A percentile compares a stretch with the other conserved stretches of the same genome.
These are phyloP conservation scores for Rhodamnia rubescens DNA, from an alignment of 345 rosid genomes.

Conservation along the genomic window DNA sequence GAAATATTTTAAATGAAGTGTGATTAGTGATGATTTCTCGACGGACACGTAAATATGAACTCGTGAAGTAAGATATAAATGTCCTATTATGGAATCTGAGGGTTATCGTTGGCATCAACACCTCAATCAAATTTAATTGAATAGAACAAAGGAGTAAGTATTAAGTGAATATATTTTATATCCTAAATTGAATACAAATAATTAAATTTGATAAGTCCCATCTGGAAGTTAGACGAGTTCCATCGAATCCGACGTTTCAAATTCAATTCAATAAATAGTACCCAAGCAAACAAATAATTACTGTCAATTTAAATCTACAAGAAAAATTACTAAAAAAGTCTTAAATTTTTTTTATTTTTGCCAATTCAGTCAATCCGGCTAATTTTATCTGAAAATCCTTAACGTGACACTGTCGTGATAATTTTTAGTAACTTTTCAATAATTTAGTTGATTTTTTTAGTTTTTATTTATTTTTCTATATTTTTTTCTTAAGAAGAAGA, in stretches of 20 bases:
- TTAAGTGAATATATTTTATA: background rate
- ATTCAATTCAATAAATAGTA: background rate
- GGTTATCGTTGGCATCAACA: background rate
- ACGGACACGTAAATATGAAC: background rate
- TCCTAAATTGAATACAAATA: background rate
- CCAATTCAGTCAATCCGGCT: too few species aligned
- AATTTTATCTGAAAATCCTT: too few species aligned
- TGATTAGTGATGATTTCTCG: background rate
- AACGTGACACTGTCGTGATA: too few species aligned
- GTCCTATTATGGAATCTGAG: background rate
- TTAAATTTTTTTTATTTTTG: too few species aligned
- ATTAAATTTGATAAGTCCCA: background rate
- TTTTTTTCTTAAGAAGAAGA: too few species aligned
- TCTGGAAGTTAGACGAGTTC: background rate
- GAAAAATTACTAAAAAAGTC: too few species aligned
- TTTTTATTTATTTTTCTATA: too few species aligned
- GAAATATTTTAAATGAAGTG: background rate
- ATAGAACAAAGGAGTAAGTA: background rate
- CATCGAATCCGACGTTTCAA: background rate
- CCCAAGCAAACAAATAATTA: background rate
- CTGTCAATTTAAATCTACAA: background rate
- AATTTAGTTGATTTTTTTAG: too few species aligned
- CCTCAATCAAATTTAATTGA: background rate
- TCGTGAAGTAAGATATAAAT: background rate
- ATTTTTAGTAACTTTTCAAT: too few species aligned